phyloP scores from a whole-genome alignment of 345 rosid genomes.

The Boechera retrofracta region DNA sequence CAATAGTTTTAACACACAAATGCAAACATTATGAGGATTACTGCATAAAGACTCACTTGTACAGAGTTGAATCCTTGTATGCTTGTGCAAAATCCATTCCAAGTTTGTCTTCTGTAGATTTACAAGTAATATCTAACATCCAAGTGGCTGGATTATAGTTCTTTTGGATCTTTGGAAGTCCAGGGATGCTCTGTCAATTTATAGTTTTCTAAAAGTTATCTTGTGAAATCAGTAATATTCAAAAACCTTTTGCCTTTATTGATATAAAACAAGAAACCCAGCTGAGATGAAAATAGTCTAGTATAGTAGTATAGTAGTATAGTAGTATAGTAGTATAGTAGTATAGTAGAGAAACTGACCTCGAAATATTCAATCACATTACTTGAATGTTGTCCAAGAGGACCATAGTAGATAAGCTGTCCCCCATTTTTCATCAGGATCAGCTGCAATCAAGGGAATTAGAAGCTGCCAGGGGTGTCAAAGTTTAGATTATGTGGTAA shows the following conservation, averaged over 20 bases:
- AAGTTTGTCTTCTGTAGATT: constrained; percentile 49
- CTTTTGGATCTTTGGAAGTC: constrained; percentile 57
- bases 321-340: too few relatives aligned
- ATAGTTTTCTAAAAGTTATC: background rate
- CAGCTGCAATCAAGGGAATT: constrained; percentile 41
- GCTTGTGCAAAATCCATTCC: constrained; percentile 51
- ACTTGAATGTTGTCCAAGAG: constrained; percentile 51
- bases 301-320: background rate
- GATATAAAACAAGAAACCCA: background rate
- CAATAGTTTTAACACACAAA: background rate
- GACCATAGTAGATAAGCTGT: constrained; percentile 46
- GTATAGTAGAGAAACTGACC: constrained; percentile 37
- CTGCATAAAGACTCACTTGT: constrained; percentile 43
- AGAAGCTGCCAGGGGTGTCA: background rate
- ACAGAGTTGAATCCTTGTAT: constrained; percentile 52
- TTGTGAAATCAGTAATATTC: background rate
- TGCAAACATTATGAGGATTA: background rate
- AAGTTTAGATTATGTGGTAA: background rate
- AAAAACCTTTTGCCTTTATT: too few relatives aligned
- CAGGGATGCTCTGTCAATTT: constrained; percentile 47
- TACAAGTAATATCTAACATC: constrained; percentile 65
- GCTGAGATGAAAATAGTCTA: background rate
- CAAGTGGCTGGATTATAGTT: constrained; percentile 71
- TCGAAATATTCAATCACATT: constrained; percentile 50
- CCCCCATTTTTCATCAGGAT: constrained; percentile 55